Conservation (phyloP, 176 grass and related monocot genomes). For the Poa pratensis region DNA sequence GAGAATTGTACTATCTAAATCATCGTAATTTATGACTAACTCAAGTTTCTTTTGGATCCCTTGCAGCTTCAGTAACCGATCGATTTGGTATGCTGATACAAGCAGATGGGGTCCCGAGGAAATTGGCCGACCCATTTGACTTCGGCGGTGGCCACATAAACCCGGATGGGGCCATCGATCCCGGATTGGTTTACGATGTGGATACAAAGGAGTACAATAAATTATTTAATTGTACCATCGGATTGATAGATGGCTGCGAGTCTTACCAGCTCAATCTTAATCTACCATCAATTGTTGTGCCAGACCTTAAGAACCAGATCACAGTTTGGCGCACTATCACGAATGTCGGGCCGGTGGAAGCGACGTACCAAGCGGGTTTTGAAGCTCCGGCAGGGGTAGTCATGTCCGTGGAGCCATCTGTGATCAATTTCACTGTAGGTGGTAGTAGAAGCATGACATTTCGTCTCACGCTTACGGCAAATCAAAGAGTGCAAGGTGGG, state of each 20-base stretch:
- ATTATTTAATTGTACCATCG: neutral
- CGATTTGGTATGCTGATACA: conserved; percentile 16
- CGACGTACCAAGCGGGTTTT: neutral
- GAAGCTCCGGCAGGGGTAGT: neutral
- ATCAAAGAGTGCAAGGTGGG: neutral
- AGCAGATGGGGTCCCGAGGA: conserved; percentile 9
- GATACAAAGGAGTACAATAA: neutral
- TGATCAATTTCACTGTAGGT: neutral
- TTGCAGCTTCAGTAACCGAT: conserved; percentile 8
- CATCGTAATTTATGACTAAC: neutral
- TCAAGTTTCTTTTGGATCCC: neutral
- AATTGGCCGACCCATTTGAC: conserved; percentile 26
- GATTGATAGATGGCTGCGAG: neutral
- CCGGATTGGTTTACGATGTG: neutral
- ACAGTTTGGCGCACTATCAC: conserved; percentile 25
- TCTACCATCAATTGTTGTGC: neutral
- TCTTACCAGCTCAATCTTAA: neutral
- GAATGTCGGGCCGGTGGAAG: conserved; percentile 15
- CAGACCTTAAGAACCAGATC: neutral
- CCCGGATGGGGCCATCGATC: neutral
- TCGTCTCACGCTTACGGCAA: neutral
- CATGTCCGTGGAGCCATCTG: neutral
- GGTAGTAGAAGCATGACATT: neutral
- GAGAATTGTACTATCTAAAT: neutral
- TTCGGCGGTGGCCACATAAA: neutral